A percentile compares a stretch with the other conserved stretches of the same genome.
Evolutionary conservation across 192 early-diverging fungal genomes (phyloP).

Genomic region (Backusella circina): DNA sequence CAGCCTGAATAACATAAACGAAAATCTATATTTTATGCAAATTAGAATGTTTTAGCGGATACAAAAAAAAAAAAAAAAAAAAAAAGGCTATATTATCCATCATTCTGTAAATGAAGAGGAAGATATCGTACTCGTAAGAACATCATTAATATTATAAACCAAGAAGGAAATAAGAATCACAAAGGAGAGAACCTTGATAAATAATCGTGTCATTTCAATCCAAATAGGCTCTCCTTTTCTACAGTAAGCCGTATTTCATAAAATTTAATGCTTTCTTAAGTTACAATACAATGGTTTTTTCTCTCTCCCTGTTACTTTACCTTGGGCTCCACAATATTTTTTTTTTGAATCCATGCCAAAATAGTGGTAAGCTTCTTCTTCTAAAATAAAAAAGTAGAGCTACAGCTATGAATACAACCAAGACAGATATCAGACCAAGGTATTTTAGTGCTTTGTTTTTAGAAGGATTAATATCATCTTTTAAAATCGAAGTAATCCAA

Average conservation of each 20-base stretch:
- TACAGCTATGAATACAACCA: not conserved
- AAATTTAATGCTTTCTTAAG: too few relatives aligned
- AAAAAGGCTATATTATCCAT: not conserved
- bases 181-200: not conserved
- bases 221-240: conserved; percentile 1
- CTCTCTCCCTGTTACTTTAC: not conserved
- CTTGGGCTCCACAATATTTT: not conserved
- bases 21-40: not conserved
- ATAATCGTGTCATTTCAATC: not conserved
- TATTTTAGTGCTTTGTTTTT: not conserved
- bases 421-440: not conserved
- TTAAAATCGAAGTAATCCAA: not conserved
- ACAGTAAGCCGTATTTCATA: not conserved
- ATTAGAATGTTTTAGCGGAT: not conserved
- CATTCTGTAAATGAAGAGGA: not conserved
- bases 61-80: too few relatives aligned
- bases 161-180: not conserved
- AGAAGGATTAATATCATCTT: too few relatives aligned
- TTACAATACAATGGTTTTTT: too few relatives aligned
- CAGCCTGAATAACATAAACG: not conserved
- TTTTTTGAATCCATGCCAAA: not conserved
- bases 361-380: not conserved
- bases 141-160: not conserved
- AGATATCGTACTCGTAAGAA: not conserved
- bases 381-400: not conserved